Percentiles rank a stretch among this genome's conserved stretches.
Conservation (phyloP, 768 basidiomycete species). For the Polyporus arcularius region DNA sequence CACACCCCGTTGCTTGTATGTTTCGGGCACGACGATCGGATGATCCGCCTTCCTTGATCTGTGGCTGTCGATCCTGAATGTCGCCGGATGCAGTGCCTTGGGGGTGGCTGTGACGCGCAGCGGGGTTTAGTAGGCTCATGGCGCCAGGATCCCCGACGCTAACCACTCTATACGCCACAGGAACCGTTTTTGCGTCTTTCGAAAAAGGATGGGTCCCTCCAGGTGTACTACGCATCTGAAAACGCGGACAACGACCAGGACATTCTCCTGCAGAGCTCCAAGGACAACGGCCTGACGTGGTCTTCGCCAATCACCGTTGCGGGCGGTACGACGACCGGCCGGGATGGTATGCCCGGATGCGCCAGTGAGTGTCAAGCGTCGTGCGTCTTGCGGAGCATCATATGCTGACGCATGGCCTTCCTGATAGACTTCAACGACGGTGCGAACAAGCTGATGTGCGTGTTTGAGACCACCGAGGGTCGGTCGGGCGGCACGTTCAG, state of each 20-base stretch:
- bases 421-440: conserved; percentile 1
- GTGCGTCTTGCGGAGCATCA: too few species aligned
- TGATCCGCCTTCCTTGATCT: too few species aligned
- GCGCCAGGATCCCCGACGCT: not conserved
- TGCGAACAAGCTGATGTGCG: conserved; percentile 1
- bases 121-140: too few species aligned
- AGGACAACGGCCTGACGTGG: not conserved
- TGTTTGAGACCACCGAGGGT: conserved; percentile 3
- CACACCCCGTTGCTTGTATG: too few species aligned
- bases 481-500: not conserved
- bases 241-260: not conserved
- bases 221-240: not conserved
- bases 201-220: not conserved
- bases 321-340: not conserved
- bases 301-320: not conserved
- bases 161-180: not conserved
- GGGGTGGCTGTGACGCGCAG: too few species aligned
- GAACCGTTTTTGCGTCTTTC: not conserved
- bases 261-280: not conserved
- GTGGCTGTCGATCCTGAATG: too few species aligned
- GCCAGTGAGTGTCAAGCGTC: not conserved
- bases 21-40: too few species aligned
- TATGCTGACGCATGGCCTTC: not conserved
- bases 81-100: too few species aligned
- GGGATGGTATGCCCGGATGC: conserved; percentile 3